phyloP scores from a whole-genome alignment of 2,329 filamentous ascomycete genomes.

The Colletotrichum sp. region DNA sequence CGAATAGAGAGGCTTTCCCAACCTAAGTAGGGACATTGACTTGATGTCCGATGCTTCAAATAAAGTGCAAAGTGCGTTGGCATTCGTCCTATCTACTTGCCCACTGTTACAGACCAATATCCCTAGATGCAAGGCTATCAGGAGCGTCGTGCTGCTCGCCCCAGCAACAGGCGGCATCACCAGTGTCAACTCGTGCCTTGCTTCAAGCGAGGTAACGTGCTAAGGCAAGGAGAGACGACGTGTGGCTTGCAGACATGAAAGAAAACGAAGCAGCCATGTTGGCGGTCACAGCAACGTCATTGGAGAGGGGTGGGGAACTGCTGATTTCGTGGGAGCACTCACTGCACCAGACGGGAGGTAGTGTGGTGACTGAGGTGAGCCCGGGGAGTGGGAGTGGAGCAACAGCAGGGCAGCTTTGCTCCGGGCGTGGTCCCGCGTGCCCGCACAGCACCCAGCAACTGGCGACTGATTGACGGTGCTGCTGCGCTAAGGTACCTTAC shows the following conservation, averaged over 20 bases:
- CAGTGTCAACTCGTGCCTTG: neutral
- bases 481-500: neutral
- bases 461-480: neutral
- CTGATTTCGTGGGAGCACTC: neutral
- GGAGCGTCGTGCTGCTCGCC: neutral
- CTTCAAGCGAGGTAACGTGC: neutral
- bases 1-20: neutral
- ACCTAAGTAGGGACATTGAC: neutral
- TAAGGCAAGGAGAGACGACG: neutral
- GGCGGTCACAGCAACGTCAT: slow-evolving; percentile 20
- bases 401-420: neutral
- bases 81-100: neutral
- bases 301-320: slow-evolving; percentile 4
- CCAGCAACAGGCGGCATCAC: neutral
- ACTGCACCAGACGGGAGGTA: neutral
- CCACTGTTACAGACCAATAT: neutral
- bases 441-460: neutral
- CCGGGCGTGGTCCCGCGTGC: neutral
- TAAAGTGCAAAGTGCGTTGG: neutral
- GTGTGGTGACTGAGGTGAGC: neutral
- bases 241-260: neutral
- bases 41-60: neutral
- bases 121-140: neutral
- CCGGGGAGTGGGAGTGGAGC: neutral
- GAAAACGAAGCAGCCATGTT: neutral